Base-by-base conservation (phyloP, 2,329 filamentous ascomycete genomes). In the Aciculosporium take region DNA sequence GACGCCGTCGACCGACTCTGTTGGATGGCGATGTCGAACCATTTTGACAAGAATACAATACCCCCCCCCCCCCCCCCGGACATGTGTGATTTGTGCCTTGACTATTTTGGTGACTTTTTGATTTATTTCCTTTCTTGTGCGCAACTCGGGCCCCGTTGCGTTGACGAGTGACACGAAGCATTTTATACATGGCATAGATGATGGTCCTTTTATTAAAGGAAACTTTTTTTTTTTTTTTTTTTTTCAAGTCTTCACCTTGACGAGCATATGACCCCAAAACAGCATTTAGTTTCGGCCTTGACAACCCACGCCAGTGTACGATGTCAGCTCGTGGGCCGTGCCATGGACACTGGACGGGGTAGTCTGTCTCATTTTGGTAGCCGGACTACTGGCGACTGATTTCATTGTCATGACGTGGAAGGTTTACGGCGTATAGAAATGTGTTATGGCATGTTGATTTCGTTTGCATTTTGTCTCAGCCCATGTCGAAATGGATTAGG, bases 21-120 rank as follows among this genome's bases (percentile, higher is more conserved):
- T 40, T 51, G 2, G 23, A 34, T 15, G 45, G 53, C 10, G 47
- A 48, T n/a, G 40, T 54, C 12, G 43, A 48, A 37, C 49, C 52
- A 7, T 56, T 56, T 24, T 48, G 13, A 43, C 29, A n/a, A n/a
- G n/a, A n/a, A n/a, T n/a, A n/a, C n/a, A n/a, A n/a, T n/a, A n/a
- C n/a, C n/a, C n/a, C n/a, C n/a, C n/a, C n/a, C n/a, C n/a, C n/a
- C n/a, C n/a, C n/a, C n/a, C n/a, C n/a, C n/a, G n/a, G 13, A 17
- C n/a, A 3, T 7, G n/a, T 5, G 29, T n/a, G 13, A 29, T n/a
- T 29, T 29, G 10, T 30, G 2, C 9, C 9, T 30, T 15, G 7
- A 2, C 8, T 15, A 15, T 30, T 15, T 7, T 17, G 7, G n/a
- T 30, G 4, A 3, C 17, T 18, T 23, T 23, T 34, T 34, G 4